A percentile compares a stretch with the other conserved stretches of the same genome.
Evolutionary conservation across 768 basidiomycete species (phyloP).

Genomic region (Termitomyces sp.): DNA sequence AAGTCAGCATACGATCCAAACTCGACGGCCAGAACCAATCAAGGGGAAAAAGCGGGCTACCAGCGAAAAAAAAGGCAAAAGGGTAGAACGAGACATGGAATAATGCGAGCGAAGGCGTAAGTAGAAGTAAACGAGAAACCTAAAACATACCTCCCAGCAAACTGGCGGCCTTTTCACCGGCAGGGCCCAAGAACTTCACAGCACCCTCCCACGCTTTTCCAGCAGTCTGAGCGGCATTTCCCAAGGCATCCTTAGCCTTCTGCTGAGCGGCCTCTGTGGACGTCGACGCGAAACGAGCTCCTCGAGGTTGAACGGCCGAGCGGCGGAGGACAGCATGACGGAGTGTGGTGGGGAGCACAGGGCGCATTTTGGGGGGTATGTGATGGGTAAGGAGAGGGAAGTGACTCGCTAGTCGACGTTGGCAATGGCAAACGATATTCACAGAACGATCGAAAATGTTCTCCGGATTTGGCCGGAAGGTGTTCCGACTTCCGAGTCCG

Average conservation of each 20-base stretch:
- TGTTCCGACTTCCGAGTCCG: constrained; percentile 8
- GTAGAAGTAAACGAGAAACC: neutral
- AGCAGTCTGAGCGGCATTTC: constrained; percentile 52
- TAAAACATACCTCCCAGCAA: constrained; percentile 42
- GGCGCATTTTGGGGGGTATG: constrained; percentile 19
- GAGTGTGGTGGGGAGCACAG: constrained; percentile 19
- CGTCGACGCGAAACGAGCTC: constrained; percentile 31
- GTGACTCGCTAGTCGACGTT: too few species aligned
- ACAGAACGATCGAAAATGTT: constrained; percentile 12
- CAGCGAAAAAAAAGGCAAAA: neutral
- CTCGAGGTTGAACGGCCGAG: constrained; percentile 9
- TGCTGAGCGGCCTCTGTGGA: constrained; percentile 50
- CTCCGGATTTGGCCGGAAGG: constrained; percentile 14
- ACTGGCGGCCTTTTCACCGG: constrained; percentile 48
- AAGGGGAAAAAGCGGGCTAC: neutral
- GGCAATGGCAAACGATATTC: neutral
- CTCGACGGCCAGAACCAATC: too few species aligned
- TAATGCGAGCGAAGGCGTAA: neutral
- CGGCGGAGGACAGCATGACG: constrained; percentile 24
- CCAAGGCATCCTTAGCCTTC: constrained; percentile 66
- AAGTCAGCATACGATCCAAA: neutral
- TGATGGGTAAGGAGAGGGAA: neutral
- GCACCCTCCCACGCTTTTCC: constrained; percentile 47
- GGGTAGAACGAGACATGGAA: constrained; percentile 9
- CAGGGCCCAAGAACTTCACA: constrained; percentile 40